Base-by-base conservation (phyloP, 768 basidiomycete genomes). In the Psilocybe cubensis region DNA sequence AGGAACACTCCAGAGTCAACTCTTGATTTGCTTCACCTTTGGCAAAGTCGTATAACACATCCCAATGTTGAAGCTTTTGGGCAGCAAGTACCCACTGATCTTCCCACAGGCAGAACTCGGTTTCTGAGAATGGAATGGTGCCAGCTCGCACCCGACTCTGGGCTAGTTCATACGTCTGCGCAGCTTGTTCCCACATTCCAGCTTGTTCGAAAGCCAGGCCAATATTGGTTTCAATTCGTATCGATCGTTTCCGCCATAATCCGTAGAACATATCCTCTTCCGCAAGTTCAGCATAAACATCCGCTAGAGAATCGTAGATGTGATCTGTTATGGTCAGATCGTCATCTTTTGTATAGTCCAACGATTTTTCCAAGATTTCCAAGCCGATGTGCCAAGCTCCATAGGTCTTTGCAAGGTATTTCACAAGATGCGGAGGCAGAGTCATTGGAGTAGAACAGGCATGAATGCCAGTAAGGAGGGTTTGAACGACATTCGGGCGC, bases 201-300 rank as follows among this genome's bases (percentile, higher is more conserved):
- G 91, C 91, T 70, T 99, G 97, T 72, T 99, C 97, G 63, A 90
- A 94, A 2, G 93, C 86, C 21, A 96, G 77, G 2, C 87, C 92
- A 11, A 86, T 81, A 60, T 96, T 97, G 17, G 96, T 98, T 65
- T 99, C 97, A 3, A 81, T 72, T 63, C 93, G 91, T n/a, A 94
- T 81, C 44, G 87, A 89, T 9, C 97, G 91, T 44, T 91, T 85
- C 27, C 97, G 84, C 92, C 96, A 98, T 17, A 97, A 76, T 0
- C 97, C 97, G 68, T 99, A 96, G 70, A 98, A 97, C 74, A 97
- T 83, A 70, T 99, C 97, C 60, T 98, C 96, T 74, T 99, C 97
- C 2, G 87, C 88, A 42, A 99, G 74, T 68, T 99, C 97, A 0
- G 96, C 94, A 64, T 98, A 99, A 5, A 98, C 80, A 67, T 98